Conservation (phyloP, 352 stramenopile genomes). For the Pythium periplocum region DNA sequence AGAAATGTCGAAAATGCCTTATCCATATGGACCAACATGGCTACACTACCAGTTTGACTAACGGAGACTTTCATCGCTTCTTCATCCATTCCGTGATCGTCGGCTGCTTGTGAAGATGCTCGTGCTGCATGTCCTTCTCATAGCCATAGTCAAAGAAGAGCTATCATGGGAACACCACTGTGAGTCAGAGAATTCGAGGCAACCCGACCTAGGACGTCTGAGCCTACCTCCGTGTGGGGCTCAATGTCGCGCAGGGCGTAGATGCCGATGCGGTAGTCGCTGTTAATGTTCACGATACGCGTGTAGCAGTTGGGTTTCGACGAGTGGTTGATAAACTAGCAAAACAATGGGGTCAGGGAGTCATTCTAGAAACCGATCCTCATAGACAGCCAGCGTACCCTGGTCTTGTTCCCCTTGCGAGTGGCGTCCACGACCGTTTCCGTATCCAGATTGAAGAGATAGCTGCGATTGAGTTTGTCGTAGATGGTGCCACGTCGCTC, state of each 20-base stretch:
- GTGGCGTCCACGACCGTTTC: slow-evolving; percentile 92
- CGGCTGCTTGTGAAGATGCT: slow-evolving; percentile 50
- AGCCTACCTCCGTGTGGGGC: slow-evolving; percentile 74
- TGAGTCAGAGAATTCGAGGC: too few relatives aligned
- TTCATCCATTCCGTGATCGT: slow-evolving; percentile 72
- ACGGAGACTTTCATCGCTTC: slow-evolving; percentile 4
- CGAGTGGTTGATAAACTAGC: slow-evolving; percentile 89
- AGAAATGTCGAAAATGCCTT: too few relatives aligned
- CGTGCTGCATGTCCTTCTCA: slow-evolving; percentile 62
- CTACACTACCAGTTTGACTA: too few relatives aligned
- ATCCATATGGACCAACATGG: too few relatives aligned
- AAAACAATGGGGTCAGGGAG: too few relatives aligned
- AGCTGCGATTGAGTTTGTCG: slow-evolving; percentile 85
- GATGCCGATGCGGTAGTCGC: slow-evolving; percentile 90
- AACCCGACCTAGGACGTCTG: too few relatives aligned
- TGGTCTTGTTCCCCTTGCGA: slow-evolving; percentile 93
- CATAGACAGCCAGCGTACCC: slow-evolving; percentile 31
- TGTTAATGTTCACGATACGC: slow-evolving; percentile 90
- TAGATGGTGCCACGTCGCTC: slow-evolving; percentile 86
- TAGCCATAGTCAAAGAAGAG: slow-evolving; percentile 86
- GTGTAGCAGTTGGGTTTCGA: slow-evolving; percentile 83
- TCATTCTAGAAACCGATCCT: too few relatives aligned
- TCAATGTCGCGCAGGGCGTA: slow-evolving; percentile 89
- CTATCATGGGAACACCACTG: slow-evolving; percentile 22
- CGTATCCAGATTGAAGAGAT: slow-evolving; percentile 93